Conservation (phyloP, 805 yeast genomes). For the Candida sanyiensis region DNA sequence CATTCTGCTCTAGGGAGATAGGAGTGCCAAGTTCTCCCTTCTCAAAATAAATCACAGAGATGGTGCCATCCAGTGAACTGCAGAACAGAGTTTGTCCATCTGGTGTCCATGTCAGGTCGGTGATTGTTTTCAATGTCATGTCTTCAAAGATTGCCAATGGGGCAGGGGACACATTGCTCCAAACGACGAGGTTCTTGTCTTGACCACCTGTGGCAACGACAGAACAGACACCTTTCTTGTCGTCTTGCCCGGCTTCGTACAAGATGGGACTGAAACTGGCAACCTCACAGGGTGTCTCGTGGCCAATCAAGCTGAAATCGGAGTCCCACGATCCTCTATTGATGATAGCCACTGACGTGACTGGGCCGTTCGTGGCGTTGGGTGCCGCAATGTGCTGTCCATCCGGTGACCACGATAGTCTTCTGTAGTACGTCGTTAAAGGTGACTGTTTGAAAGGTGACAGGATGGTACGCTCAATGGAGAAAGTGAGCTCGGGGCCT, state of each 20-base stretch:
- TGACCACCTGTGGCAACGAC: constrained; percentile 95
- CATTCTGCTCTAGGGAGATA: constrained; percentile 61
- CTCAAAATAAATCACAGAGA: constrained; percentile 62
- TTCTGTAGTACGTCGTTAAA: constrained; percentile 80
- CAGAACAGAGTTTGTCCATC: constrained; percentile 69
- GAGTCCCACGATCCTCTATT: constrained; percentile 78
- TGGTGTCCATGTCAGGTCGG: constrained; percentile 87
- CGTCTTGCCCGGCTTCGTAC: constrained; percentile 33
- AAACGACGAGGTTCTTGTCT: constrained; percentile 79
- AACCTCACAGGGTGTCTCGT: constrained; percentile 81
- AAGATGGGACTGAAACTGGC: constrained; percentile 68
- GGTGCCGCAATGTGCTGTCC: constrained; percentile 85
- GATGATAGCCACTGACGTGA: constrained; percentile 64
- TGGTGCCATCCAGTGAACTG: constrained; percentile 80
- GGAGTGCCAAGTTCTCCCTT: constrained; percentile 54
- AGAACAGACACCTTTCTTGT: constrained; percentile 43
- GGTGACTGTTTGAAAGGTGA: constrained; percentile 90
- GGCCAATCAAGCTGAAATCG: constrained; percentile 71
- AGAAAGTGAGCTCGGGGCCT: constrained; percentile 71
- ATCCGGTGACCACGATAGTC: constrained; percentile 88
- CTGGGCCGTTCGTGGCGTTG: constrained; percentile 80
- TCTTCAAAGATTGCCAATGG: constrained; percentile 81
- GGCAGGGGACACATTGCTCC: constrained; percentile 74
- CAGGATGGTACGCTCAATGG: constrained; percentile 75
- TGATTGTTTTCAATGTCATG: constrained; percentile 68